Base-by-base conservation (phyloP, 345 rosid species). In the Geranium rotundifolium region DNA sequence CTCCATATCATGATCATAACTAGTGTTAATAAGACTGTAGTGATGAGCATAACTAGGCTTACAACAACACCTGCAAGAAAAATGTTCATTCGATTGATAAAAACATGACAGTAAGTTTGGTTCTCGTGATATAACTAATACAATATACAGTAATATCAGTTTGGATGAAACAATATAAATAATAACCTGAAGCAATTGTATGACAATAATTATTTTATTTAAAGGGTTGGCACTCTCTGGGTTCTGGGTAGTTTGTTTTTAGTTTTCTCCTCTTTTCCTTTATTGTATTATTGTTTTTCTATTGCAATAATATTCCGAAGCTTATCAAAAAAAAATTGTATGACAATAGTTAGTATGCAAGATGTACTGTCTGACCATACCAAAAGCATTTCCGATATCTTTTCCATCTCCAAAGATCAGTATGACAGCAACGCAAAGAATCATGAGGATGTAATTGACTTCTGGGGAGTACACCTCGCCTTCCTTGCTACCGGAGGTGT, bases 1-100 rank as follows among this genome's bases (percentile, higher is more conserved):
- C 95, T 82, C 96, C 98, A 88, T 60, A 91, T 87, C 52, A 84
- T 82, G 75, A 88, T 83, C 96, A 91, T 91, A 61, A 88, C 95
- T 60, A 88, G 59, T 3, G 83, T 82, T 73, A 86, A 73, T 54
- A 91, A 75, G n/a, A 84, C 63, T 0, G 95, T 86, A 31, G 96
- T 86, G 54, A 89, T 88, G 34, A 91, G 89, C 96, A 91, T 91
- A 52, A 89, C 96, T 2, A 86, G 79, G 63, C 88, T 86, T 57
- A 91, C 96, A 15, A 88, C 95, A 4, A 88, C 90, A 58, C 96
- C 93, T 86, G 79, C 63, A 79, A 71, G 41, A 15, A 58, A 59
- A 41, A 41, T 23, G 27, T 23, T 4, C 41, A 34, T 64, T 19
- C n/a, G 14, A 30, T 18, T 27, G 10, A 57, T 65, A 23, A 23